phyloP scores from a whole-genome alignment of 805 yeast species.

The Candida saitoana region DNA sequence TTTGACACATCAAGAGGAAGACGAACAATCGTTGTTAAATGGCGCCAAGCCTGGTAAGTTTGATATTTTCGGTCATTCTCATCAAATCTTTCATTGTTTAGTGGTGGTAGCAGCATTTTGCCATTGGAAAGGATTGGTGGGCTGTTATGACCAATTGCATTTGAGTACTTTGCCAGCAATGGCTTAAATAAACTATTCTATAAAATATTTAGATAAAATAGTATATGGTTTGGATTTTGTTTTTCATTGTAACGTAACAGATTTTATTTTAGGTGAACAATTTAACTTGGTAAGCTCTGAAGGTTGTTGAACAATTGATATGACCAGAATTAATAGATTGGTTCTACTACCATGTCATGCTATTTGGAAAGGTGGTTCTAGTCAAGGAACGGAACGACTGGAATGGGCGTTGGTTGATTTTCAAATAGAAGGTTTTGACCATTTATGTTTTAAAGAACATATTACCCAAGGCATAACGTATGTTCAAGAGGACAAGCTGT shows the following conservation, averaged over 20 bases:
- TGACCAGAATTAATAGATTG: constrained; percentile 13
- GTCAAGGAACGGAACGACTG: constrained; percentile 41
- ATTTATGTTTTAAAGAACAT: constrained; percentile 61
- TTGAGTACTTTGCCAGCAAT: constrained; percentile 3
- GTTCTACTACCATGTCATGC: constrained; percentile 51
- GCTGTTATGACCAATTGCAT: constrained; percentile 53
- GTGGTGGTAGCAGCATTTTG: constrained; percentile 75
- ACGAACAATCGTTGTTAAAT: constrained; percentile 11
- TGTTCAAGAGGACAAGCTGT: constrained; percentile 23
- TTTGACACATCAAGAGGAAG: constrained; percentile 26
- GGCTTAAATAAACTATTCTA: neutral
- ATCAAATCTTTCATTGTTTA: constrained; percentile 75
- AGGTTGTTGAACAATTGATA: neutral
- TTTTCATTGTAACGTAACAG: neutral
- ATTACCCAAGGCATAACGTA: constrained; percentile 41
- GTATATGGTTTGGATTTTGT: neutral
- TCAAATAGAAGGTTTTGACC: constrained; percentile 68
- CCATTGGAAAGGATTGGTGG: constrained; percentile 62
- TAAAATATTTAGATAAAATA: no score
- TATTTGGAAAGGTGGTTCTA: constrained; percentile 46
- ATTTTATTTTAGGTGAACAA: neutral
- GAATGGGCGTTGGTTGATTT: constrained; percentile 71
- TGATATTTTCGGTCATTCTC: constrained; percentile 76
- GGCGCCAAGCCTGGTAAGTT: constrained; percentile 29
- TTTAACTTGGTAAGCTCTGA: neutral